Evolutionary conservation across 805 yeast species (phyloP).

Genomic region (Cyberlindnera mississippiensis): DNA sequence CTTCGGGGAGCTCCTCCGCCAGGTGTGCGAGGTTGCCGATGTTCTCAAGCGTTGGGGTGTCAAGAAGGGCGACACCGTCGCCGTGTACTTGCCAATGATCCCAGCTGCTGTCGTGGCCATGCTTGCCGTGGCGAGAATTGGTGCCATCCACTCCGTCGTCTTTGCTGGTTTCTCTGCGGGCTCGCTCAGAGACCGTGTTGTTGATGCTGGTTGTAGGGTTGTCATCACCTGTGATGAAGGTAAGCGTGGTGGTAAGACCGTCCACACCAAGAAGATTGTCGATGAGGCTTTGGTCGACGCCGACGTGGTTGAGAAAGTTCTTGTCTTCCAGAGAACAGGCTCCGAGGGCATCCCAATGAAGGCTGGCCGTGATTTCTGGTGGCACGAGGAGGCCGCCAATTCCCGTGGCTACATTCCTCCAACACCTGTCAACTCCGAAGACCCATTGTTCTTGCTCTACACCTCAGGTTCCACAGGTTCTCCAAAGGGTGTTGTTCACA

Average conservation of each 20-base stretch:
- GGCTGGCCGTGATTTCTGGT: slow-evolving; percentile 85
- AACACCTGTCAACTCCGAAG: slow-evolving; percentile 83
- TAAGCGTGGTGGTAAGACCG: slow-evolving; percentile 91
- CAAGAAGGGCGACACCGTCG: slow-evolving; percentile 92
- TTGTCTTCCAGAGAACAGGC: slow-evolving; percentile 89
- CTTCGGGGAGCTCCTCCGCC: slow-evolving; percentile 78
- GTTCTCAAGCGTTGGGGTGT: slow-evolving; percentile 83
- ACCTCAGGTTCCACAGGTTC: slow-evolving; percentile 98
- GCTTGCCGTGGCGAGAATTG: slow-evolving; percentile 88
- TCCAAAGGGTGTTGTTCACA: slow-evolving; percentile 97
- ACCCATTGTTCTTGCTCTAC: slow-evolving; percentile 91
- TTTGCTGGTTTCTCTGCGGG: slow-evolving; percentile 97
- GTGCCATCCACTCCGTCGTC: slow-evolving; percentile 94
- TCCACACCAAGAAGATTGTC: slow-evolving; percentile 88
- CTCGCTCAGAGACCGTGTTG: slow-evolving; percentile 85
- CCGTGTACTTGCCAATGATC: slow-evolving; percentile 95
- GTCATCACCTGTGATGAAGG: slow-evolving; percentile 95
- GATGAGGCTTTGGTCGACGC: slow-evolving; percentile 84
- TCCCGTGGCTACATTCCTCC: slow-evolving; percentile 73
- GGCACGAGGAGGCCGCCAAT: slow-evolving; percentile 74
- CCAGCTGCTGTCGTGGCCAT: slow-evolving; percentile 95
- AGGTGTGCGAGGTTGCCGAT: slow-evolving; percentile 84
- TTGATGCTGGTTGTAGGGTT: slow-evolving; percentile 80
- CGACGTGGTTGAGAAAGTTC: slow-evolving; percentile 69
- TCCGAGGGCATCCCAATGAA: slow-evolving; percentile 65